Base-by-base conservation (phyloP, 2,329 filamentous ascomycete species). In the Clarireedia homoeocarpa region DNA sequence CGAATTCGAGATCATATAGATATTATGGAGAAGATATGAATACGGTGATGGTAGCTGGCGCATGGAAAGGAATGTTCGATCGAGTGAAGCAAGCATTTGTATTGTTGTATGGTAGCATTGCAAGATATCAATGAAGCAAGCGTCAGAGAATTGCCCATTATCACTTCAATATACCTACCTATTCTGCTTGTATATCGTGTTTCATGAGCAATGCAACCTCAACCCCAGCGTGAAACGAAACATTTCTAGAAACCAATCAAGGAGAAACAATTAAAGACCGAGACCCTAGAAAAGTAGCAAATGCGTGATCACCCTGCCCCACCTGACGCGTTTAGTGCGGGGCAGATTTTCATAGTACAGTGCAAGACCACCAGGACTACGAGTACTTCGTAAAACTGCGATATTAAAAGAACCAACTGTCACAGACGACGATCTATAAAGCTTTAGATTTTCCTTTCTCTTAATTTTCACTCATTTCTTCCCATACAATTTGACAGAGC, bases 1-100 rank as follows among this genome's bases (percentile, higher is more conserved):
- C 74, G 89, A 96, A 70, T 88, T 97, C 70, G 89, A 94, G 69
- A 84, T 97, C 63, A 63, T 69, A 69, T 70, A 68, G 64, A 59
- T 48, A 54, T 20, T 24, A 51, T 26, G 48, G 40, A 20, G 27
- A 40, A 12, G 14, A 36, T 12, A 15, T 44, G 38, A 36, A 44
- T 44, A 55, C 34, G 17, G 46, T 23, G 9, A 36, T 55, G 42
- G 47, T 46, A 47, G 39, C 56, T 60, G 60, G 60, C 59, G 62
- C 55, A 58, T 58, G 50, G 59, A 56, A 62, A 51, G 53, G 56
- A 44, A 55, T 45, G 30, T 50, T 51, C 15, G 23, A 14, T 61
- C 57, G 60, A 60, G 62, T 59, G 58, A 61, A 36, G n/a, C 42
- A 45, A 24, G 48, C 48, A 47, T 56, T 52, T 56, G 56, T 54